Evolutionary conservation across 2,329 filamentous ascomycete genomes (phyloP).

Genomic region (Aspergillus amoenus): DNA sequence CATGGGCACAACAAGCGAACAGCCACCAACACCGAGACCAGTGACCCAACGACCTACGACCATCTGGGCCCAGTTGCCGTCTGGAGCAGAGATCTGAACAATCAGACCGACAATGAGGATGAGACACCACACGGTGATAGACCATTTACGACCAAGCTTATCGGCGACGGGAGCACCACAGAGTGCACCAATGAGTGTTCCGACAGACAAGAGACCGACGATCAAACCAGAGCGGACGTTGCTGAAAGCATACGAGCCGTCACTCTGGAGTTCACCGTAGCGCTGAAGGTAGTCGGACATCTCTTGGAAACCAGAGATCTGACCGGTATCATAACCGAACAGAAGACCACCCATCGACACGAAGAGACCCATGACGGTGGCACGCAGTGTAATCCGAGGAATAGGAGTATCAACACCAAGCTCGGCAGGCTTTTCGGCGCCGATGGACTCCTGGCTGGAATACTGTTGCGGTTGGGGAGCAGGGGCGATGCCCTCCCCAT

Average conservation of each 20-base stretch:
- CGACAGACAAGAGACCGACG: constrained; percentile 44
- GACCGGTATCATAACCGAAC: constrained; percentile 47
- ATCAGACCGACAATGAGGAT: constrained; percentile 44
- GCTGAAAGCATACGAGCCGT: constrained; percentile 38
- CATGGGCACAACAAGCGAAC: constrained; percentile 48
- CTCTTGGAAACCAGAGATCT: constrained; percentile 46
- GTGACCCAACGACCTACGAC: constrained; percentile 45
- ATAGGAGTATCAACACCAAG: constrained; percentile 31
- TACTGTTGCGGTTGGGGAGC: constrained; percentile 20
- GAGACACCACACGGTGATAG: constrained; percentile 41
- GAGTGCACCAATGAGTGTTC: constrained; percentile 44
- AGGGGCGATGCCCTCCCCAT: constrained; percentile 34
- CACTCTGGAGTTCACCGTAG: constrained; percentile 34
- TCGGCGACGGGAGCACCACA: constrained; percentile 43
- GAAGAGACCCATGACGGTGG: constrained; percentile 43
- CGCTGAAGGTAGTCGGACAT: constrained; percentile 43
- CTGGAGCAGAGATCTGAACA: constrained; percentile 43
- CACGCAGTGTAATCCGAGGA: constrained; percentile 37
- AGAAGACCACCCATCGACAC: constrained; percentile 49
- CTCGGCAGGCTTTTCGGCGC: constrained; percentile 23
- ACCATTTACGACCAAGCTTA: constrained; percentile 43
- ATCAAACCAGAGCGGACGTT: constrained; percentile 44
- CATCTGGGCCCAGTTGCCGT: constrained; percentile 42
- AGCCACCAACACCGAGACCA: constrained; percentile 46
- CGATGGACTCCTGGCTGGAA: constrained; percentile 26